Evolutionary conservation across 2,329 filamentous ascomycete genomes (phyloP), one percentile per base, ranked within the genome.

Genomic region (Ceratocystis alfenasii): DNA sequence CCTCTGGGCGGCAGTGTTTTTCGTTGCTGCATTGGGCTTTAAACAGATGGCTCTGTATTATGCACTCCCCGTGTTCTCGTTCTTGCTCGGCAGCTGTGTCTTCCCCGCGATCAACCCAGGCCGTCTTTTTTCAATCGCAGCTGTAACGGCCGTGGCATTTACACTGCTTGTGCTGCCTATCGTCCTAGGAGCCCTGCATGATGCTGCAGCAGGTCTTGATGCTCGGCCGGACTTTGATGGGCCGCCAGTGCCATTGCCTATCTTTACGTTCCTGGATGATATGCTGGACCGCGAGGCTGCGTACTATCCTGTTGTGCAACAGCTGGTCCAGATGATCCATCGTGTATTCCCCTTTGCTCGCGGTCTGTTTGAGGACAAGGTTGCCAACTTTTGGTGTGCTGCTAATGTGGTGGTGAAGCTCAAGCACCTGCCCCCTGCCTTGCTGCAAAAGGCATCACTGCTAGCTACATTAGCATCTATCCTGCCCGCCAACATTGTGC

Each of bases 31-130:
- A 2, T 79, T 99, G n/a, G 90, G 90, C 5, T 99, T 97, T 80
- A 99, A 99, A 79, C 94, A 99, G 75, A 99, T 99, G 95, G 93
- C 93, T 0, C 81, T 99, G 17, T 99, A 97, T 78, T 99, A 96
- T 75, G 91, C 95, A 2, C 92, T 95, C 15, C 87, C 87, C 22
- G 87, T 97, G 66, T 97, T 97, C 74, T 88, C 90, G 41, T 99
- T 92, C 72, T 84, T 99, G 1, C 79, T 97, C 0, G 94, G 93
- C 7, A 85, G 87, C 72, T 96, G 92, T 73, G 71, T 95, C n/a
- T 87, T 86, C 69, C 92, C 92, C 0, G 79, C 80, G 10, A 76
- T 92, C 71, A 86, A 87, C 66, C 71, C 86, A 1, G 74, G 81
- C 0, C 85, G 90, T 2, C 83, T 97, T 28, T 70, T 94, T 3